A percentile compares a stretch with the other conserved stretches of the same genome.
These are phyloP conservation scores for Colletotrichum lindemuthianum DNA, from an alignment of 2,329 filamentous ascomycete species.

Conservation along the genomic window DNA sequence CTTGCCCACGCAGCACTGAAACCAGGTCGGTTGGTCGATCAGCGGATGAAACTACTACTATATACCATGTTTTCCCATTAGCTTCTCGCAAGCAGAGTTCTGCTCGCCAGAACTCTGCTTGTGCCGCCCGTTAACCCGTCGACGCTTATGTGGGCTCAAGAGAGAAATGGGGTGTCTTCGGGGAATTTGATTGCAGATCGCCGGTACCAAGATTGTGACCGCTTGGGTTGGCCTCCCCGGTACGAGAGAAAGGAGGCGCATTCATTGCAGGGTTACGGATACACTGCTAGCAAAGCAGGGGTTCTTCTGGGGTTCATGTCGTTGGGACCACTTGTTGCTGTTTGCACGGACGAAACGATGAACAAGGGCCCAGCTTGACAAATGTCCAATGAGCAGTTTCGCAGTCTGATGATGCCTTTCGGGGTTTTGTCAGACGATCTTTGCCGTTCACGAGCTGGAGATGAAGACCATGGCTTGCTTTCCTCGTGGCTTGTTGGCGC, in stretches of 20 bases:
- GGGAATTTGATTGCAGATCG: slow-evolving; percentile 28
- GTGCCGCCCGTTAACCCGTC: slow-evolving; percentile 7
- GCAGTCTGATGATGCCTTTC: background rate
- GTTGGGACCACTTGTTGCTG: background rate
- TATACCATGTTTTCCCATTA: too few relatives aligned
- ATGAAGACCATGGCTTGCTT: background rate
- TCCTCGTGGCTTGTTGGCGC: background rate
- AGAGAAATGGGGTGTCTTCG: slow-evolving; percentile 10
- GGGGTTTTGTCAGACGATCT: background rate
- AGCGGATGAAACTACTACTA: background rate
- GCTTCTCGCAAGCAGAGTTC: too few relatives aligned
- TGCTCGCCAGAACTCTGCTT: background rate
- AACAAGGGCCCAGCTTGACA: background rate
- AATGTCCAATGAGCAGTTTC: slow-evolving; percentile 3
- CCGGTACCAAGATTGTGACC: slow-evolving; percentile 7
- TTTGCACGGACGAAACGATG: slow-evolving; percentile 1
- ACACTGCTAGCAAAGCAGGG: slow-evolving; percentile 2
- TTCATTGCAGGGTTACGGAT: slow-evolving; percentile 22
- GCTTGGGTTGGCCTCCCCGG: slow-evolving; percentile 3
- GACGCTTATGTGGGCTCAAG: background rate
- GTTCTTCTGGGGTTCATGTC: background rate
- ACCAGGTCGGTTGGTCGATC: slow-evolving; percentile 4
- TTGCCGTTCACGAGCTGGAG: background rate
- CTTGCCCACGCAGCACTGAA: background rate
- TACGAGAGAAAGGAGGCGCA: slow-evolving; percentile 2